Percentiles rank a stretch among this genome's conserved stretches.
Conservation (phyloP, 495 filamentous ascomycete species). For the Penicillium coprophilum region DNA sequence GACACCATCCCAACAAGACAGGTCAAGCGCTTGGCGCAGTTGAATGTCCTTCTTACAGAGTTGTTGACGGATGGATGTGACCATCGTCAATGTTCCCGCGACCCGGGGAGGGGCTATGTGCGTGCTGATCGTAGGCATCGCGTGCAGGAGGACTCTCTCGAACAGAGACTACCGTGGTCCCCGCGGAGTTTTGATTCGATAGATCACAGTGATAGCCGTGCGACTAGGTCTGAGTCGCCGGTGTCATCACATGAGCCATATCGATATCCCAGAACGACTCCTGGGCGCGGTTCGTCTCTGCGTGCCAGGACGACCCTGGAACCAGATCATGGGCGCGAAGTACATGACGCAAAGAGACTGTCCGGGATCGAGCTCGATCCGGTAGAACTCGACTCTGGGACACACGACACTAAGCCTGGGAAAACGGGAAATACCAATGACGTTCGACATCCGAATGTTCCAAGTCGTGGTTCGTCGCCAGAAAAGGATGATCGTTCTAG, state of each 20-base stretch:
- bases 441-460: neutral
- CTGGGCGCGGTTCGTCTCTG: neutral
- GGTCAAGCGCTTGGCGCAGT: conserved; percentile 7
- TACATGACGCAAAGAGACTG: neutral
- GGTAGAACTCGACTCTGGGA: conserved; percentile 3
- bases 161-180: neutral
- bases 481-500: neutral
- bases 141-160: neutral
- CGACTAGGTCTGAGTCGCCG: neutral
- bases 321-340: neutral
- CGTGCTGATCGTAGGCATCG: neutral
- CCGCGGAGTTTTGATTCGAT: conserved; percentile 9
- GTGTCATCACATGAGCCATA: neutral
- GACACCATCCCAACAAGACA: neutral
- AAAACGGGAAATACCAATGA: neutral
- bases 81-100: neutral
- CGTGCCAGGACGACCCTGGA: neutral
- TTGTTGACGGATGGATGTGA: conserved; percentile 4
- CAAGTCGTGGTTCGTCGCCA: neutral
- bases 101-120: neutral
- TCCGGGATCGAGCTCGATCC: neutral
- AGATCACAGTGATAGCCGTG: neutral
- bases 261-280: neutral
- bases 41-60: conserved; percentile 7
- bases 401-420: neutral